phyloP scores from a whole-genome alignment of 2,329 filamentous ascomycete genomes.

The Verticillium nubilum region DNA sequence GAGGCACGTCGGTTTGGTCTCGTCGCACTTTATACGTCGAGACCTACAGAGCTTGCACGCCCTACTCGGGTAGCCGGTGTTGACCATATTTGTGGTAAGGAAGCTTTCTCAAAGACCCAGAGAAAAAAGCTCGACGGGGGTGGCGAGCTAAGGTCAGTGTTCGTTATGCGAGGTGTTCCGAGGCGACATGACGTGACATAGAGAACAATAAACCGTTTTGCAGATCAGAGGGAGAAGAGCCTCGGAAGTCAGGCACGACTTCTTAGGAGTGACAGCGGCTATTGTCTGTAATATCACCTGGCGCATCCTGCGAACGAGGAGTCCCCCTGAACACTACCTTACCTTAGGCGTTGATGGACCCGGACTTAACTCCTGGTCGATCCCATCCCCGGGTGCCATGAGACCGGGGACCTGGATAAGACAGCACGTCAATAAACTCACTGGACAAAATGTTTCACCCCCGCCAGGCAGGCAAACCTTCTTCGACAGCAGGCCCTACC shows the following conservation, averaged over 20 bases:
- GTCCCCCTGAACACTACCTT: neutral
- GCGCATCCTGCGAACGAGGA: neutral
- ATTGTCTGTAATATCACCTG: neutral
- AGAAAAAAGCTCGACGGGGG: neutral
- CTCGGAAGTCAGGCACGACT: neutral
- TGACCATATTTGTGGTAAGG: conserved; percentile 6
- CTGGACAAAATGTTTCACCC: neutral
- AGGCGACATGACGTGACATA: neutral
- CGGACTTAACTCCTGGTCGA: neutral
- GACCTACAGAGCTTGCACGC: conserved; percentile 22
- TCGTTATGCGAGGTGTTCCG: neutral
- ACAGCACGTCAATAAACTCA: neutral
- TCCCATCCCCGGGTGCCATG: neutral
- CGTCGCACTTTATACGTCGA: conserved; percentile 29
- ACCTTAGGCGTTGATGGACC: neutral
- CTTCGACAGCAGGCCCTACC: neutral
- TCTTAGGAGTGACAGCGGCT: neutral
- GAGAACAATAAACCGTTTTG: neutral
- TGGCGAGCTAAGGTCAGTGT: neutral
- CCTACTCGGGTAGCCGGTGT: conserved; percentile 11
- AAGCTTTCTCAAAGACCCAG: neutral
- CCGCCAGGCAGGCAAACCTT: neutral
- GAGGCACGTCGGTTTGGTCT: conserved; percentile 24
- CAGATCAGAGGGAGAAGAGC: neutral
- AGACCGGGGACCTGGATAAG: neutral